Base-by-base conservation (phyloP, 208 protist genomes). In the Endotrypanum monterogeii region DNA sequence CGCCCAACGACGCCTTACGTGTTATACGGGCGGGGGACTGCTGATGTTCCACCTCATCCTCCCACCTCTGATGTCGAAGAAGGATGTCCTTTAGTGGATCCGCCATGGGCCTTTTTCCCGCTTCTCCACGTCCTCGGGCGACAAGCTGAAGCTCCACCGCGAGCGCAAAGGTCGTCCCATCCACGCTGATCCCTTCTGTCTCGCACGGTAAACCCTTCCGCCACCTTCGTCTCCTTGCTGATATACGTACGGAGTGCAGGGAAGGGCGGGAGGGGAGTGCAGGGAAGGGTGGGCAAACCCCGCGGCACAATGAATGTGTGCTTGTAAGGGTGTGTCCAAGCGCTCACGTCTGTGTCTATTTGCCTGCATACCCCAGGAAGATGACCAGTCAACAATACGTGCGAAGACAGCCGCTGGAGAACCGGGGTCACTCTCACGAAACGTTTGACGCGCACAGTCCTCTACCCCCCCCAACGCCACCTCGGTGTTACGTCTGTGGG, bases 11-110 rank as follows among this genome's bases (percentile, higher is more conserved):
- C 12, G 37, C 18, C 3, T 39, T 16, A 37, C 18, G 60, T 11
- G 44, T 46, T 11, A 46, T 14, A 25, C 41, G 14, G 12, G 25
- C 23, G 1, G 63, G 20, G 14, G 39, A 55, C 30, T 55, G 66
- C 12, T 63, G 48, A 8, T 35, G 14, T 0, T 73, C 28, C 48
- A 51, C 44, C 12, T 72, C 74, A 20, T 70, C 63, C 16, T 80
- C 74, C 56, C 63, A 78, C 30, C 55, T 9, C 30, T 62, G 73
- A 58, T 80, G 70, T 28, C 75, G 57, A 3, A 58, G 70, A 12
- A 71, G 37, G 28, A 72, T 58, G 6, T 75, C 76, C 48, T 75
- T 67, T 20, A 76, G 52, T 1, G 57, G 51, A 5, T 63, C 41
- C 0, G 46, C 35, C 74, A 79, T 79, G 3, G 16, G 16, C n/a